Base-by-base conservation (phyloP, 495 filamentous ascomycete species). In the Bathelium albidoporum region DNA sequence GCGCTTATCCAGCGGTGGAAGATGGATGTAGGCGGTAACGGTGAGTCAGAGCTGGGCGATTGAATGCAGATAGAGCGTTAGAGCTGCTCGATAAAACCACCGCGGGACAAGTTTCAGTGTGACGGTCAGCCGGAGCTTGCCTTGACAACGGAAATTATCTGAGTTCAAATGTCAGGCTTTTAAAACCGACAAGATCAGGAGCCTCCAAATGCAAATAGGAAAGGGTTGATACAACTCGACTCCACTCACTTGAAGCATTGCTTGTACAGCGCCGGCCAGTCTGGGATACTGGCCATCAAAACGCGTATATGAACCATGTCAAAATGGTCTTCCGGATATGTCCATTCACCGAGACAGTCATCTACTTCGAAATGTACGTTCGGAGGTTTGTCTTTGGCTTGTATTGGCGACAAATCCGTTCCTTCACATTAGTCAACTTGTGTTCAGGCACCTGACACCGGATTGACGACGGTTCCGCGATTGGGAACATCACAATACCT, bases 241-340 rank as follows among this genome's bases (percentile, higher is more conserved):
- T 41, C 20, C 20, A 32, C 34, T 16, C 3, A 60, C 60, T 39
- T 28, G 22, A 11, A 62, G 39, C 60, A 62, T 64, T 79, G 68
- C 20, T 61, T n/a, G 59, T 75, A 72, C 12, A 82, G 66, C n/a
- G 65, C 69, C 1, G 72, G 64, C 81, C 80, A 86, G 65, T 84
- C 76, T 10, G 64, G 29, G n/a, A 85, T 72, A 9, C 73, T 74
- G 28, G 82, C 81, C 53, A 77, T 73, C 22, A 86, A 68, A 63
- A 77, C 81, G 4, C 83, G 81, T 9, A 77, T 66, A 69, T 86
- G 82, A 55, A 85, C 75, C 62, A 78, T 80, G 71, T 85, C 83
- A 64, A 83, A 84, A 39, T 66, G 66, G 20, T 69, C 61, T 18
- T 73, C 65, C 0, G 71, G 60, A 66, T 77, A 81, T 45, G 73